Conservation (phyloP, 768 basidiomycete species). For the Vararia minispora region DNA sequence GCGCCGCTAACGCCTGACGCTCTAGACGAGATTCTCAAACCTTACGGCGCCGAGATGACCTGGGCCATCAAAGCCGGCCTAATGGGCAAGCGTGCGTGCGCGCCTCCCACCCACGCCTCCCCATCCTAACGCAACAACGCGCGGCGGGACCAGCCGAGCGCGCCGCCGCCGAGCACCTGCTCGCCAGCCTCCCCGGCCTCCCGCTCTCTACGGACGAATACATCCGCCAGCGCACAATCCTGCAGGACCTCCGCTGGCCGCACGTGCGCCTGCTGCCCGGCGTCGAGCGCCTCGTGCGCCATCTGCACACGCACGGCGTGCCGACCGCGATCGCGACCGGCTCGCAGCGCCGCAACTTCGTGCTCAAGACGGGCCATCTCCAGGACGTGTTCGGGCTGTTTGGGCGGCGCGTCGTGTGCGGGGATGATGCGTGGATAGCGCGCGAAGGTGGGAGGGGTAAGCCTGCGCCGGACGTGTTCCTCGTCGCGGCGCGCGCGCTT, state of each 20-base stretch:
- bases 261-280: constrained; percentile 68
- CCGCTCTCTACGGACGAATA: constrained; percentile 52
- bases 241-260: constrained; percentile 60
- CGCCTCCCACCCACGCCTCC: background rate
- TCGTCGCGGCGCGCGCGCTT: constrained; percentile 54
- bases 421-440: constrained; percentile 46
- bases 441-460: constrained; percentile 44
- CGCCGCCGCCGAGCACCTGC: constrained; percentile 51
- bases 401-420: constrained; percentile 56
- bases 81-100: constrained; percentile 71
- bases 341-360: constrained; percentile 52
- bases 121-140: background rate
- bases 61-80: constrained; percentile 86
- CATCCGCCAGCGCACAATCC: constrained; percentile 38
- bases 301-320: constrained; percentile 54
- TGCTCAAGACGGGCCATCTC: constrained; percentile 56
- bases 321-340: constrained; percentile 81
- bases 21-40: constrained; percentile 67
- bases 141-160: constrained; percentile 42
- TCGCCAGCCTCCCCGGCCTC: constrained; percentile 70
- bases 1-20: constrained; percentile 8
- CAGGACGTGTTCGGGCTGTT: constrained; percentile 50
- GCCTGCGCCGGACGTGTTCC: constrained; percentile 73
- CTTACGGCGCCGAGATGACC: constrained; percentile 67
- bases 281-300: constrained; percentile 51